Evolutionary conservation across 306 rosid species (phyloP).

Genomic region (Cucumis cinereus): DNA sequence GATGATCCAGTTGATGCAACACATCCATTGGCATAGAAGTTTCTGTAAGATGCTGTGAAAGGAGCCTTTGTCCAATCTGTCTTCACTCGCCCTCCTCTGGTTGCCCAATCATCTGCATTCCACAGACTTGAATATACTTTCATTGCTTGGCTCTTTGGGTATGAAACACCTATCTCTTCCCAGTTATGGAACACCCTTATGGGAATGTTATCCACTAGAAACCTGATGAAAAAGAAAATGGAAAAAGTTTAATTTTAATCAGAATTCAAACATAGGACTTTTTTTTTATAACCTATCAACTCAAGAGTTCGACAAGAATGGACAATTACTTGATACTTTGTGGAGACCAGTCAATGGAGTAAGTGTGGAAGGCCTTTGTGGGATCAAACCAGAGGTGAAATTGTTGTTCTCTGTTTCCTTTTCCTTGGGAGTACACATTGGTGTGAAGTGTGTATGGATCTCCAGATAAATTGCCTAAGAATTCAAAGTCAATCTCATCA

Average conservation of each 20-base stretch:
- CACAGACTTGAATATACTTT: slow-evolving; percentile 29
- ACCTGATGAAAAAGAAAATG: background rate
- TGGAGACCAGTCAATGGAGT: slow-evolving; percentile 26
- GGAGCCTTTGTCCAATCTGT: slow-evolving; percentile 41
- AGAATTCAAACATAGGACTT: background rate
- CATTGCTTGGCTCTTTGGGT: slow-evolving; percentile 27
- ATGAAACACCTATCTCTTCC: slow-evolving; percentile 21
- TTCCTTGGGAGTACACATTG: slow-evolving; percentile 24
- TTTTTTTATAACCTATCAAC: too few relatives aligned
- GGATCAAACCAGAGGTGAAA: slow-evolving; percentile 41
- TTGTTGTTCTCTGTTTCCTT: slow-evolving; percentile 29
- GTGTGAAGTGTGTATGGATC: slow-evolving; percentile 36
- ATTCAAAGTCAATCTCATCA: slow-evolving; percentile 36
- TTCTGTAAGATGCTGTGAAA: slow-evolving; percentile 31
- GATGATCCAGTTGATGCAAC: slow-evolving; percentile 1
- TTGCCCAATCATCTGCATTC: slow-evolving; percentile 43
- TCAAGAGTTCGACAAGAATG: background rate
- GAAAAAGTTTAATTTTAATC: background rate
- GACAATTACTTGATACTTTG: slow-evolving; percentile 24
- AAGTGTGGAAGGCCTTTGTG: slow-evolving; percentile 29
- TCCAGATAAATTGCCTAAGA: slow-evolving; percentile 28
- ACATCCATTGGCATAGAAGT: slow-evolving; percentile 22
- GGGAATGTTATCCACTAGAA: slow-evolving; percentile 25
- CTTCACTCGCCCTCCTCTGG: slow-evolving; percentile 32
- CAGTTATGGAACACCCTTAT: slow-evolving; percentile 27